Base-by-base conservation (phyloP, 2,329 filamentous ascomycete genomes). In the Pestalotiopsis fici region DNA sequence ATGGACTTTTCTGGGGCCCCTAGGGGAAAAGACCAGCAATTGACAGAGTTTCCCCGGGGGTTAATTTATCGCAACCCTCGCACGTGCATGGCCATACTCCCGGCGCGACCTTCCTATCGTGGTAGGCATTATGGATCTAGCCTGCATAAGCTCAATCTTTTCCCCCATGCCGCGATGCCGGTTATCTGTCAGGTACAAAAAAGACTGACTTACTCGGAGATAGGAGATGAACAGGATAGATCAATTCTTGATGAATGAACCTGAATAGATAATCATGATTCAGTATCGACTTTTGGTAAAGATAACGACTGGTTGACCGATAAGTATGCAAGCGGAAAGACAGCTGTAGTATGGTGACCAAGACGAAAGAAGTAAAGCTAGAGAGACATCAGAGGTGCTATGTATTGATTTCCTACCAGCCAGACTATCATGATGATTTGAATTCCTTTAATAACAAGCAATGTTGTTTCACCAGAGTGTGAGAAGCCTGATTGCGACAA, bases 111-210 rank as follows among this genome's bases (percentile, higher is more conserved):
- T 65, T 15, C 63, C 63, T 43, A 21, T 56, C 18, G 50, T 31
- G 37, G 63, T 43, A 65, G 63, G 63, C 43, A n/a, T 23, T 35
- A 25, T 64, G 47, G 25, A 27, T 37, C 61, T 56, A 64, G 61
- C 43, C 25, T 27, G 61, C 61, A 64, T 64, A 54, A 64, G 61
- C 43, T 25, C 47, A 55, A 55, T 64, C 15, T 35, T 21, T 9
- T 43, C 9, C 25, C n/a, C 61, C 61, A 23, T 64, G 61, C 61
- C 61, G 61, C 27, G 12, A 25, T 54, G 27, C 61, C 31, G 61
- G 39, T 31, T 55, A 54, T 64, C 61, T 64, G 61, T 39, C 61
- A 64, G 57, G 57, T 39, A 60, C 57, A 23, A n/a, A n/a, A n/a
- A n/a, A n/a, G n/a, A n/a, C 23, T 18, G 27, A 23, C 55, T 57